Evolutionary conservation across 1,284 basidiomycete genomes (phyloP), one percentile per base, ranked within the genome.

Genomic region (Microbotryum saponariae): DNA sequence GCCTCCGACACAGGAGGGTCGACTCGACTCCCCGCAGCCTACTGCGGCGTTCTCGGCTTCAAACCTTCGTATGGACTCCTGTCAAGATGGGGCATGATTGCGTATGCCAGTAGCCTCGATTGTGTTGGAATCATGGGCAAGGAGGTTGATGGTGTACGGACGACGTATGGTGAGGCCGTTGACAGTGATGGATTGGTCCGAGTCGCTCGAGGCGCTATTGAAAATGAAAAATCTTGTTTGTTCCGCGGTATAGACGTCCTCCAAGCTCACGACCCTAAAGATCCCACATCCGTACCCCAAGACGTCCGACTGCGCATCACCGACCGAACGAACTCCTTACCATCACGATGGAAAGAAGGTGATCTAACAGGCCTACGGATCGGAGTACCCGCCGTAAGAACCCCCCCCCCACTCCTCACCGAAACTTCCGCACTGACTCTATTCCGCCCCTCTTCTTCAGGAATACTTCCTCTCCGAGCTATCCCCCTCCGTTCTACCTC

Each of bases 1-100:
- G 90, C 86, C 3, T 94, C 91, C 0, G 94, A 99, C 73, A 98
- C 96, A 0, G 96, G 94, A 7, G 96, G 94, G 0, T 97, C 93
- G 7, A 85, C 89, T 6, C 83, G 94, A 42, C 78, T 98, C 2
- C 96, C 94, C 0, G 93, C 93, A 0, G 86, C 91, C 1, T 97
- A 96, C 74, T 97, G 91, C 71, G 92, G 93, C 4, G 80, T 97
- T 0, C 84, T 88, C 4, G 94, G 93, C 0, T 77, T 97, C 56
- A 98, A 98, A 73, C 94, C 94, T 0, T 93, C 91, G 0, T 97
- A 97, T 71, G 94, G 94, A 0, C 77, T 96, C 52, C 77, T 98
- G 47, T 91, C 88, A 71, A 82, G 92, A 70, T 88, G 87, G 83
- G 94, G 96, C 4, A 83, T 97, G 0, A 83, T 98, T 0, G 86